A percentile compares a stretch with the other conserved stretches of the same genome.
Conservation (phyloP, 352 stramenopile genomes). For the Globisporangium okanoganense region DNA sequence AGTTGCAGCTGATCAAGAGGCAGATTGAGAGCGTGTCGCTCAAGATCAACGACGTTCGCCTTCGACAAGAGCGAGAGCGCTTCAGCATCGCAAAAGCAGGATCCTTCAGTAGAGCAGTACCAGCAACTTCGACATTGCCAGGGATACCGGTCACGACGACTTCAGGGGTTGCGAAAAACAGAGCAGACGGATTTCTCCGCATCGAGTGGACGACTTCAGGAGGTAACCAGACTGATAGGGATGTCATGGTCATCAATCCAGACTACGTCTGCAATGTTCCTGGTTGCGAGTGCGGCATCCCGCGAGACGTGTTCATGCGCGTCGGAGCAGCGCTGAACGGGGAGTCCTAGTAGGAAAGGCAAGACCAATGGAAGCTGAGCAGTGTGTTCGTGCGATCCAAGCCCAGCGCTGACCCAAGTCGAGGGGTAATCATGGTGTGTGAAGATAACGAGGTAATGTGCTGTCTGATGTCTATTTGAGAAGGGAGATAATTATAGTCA, state of each 20-base stretch:
- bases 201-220: not conserved
- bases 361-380: not conserved
- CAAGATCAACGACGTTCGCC: conserved; percentile 35
- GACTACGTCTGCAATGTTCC: conserved; percentile 48
- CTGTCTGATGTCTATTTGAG: not conserved
- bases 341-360: conserved; percentile 18
- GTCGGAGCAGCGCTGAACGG: conserved; percentile 46
- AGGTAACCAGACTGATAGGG: not conserved
- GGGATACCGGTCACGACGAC: not conserved
- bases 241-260: not conserved
- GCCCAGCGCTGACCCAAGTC: not conserved
- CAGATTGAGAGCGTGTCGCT: conserved; percentile 52
- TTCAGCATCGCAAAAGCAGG: conserved; percentile 3
- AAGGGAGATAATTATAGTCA: not conserved
- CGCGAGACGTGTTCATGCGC: conserved; percentile 54
- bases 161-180: not conserved
- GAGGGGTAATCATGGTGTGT: not conserved
- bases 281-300: conserved; percentile 50
- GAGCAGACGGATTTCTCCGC: not conserved
- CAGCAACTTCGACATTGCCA: conserved; percentile 8
- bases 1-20: conserved; percentile 39
- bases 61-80: conserved; percentile 8
- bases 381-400: not conserved
- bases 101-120: not conserved
- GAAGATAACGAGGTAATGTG: not conserved